These are phyloP conservation scores for Oryza coarctata DNA, from an alignment of 176 grass and related monocot species.

Conservation along the genomic window DNA sequence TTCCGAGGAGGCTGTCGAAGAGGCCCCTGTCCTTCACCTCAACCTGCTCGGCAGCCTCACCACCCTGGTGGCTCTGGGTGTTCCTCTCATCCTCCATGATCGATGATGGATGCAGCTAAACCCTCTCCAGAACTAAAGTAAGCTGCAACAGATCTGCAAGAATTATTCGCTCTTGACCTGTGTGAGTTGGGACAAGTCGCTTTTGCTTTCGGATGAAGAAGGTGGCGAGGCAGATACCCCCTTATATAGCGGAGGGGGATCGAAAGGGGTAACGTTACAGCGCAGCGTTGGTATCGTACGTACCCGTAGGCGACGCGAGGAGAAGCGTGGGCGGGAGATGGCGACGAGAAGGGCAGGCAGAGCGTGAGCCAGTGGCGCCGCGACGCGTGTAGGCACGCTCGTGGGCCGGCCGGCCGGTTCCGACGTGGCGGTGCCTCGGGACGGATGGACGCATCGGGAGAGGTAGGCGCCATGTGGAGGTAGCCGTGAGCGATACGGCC, in stretches of 20 bases:
- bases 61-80: constrained; percentile 39
- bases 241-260: constrained; percentile 42
- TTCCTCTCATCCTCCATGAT: constrained; percentile 73
- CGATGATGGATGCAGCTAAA: background rate
- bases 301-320: constrained; percentile 46
- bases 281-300: constrained; percentile 1
- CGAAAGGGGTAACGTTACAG: background rate
- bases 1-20: constrained; percentile 57
- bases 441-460: constrained; percentile 9
- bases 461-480: constrained; percentile 40
- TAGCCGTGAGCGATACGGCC: background rate
- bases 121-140: background rate
- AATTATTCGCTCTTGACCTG: constrained; percentile 21
- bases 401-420: constrained; percentile 18
- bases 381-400: constrained; percentile 12
- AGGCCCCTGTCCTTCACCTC: constrained; percentile 75
- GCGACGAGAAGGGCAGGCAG: background rate
- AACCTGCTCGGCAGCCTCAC: constrained; percentile 34
- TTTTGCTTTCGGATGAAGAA: constrained; percentile 42
- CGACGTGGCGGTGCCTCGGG: constrained; percentile 37
- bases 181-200: background rate
- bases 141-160: constrained; percentile 7
- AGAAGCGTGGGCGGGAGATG: background rate
- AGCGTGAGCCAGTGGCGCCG: background rate
- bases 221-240: background rate